Conservation (phyloP, 768 basidiomycete species). For the Mycena vitilis region DNA sequence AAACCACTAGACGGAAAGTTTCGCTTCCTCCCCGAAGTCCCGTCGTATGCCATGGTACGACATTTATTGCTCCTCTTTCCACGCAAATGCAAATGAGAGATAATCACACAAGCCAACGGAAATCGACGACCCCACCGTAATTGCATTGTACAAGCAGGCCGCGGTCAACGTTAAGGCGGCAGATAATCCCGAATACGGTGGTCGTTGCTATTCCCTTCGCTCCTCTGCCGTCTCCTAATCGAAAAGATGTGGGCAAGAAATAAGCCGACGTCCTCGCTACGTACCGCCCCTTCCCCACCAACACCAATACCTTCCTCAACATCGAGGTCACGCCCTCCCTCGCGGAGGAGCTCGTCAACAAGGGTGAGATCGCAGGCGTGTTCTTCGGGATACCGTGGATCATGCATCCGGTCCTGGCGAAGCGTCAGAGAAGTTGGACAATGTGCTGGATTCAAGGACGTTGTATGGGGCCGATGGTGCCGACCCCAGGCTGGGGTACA, state of each 20-base stretch:
- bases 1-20: neutral
- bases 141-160: neutral
- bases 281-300: conserved; percentile 39
- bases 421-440: conserved; percentile 40
- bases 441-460: conserved; percentile 34
- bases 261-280: conserved; percentile 43
- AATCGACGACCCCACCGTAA: neutral
- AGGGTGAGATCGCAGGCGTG: conserved; percentile 40
- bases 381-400: conserved; percentile 44
- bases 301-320: conserved; percentile 42
- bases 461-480: conserved; percentile 28
- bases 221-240: neutral
- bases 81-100: neutral
- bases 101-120: neutral
- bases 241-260: conserved; percentile 11
- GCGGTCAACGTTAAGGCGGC: neutral
- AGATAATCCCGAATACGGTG: neutral
- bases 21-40: neutral
- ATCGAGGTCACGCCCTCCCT: conserved; percentile 40
- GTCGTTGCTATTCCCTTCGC: neutral
- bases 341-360: conserved; percentile 38
- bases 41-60: neutral
- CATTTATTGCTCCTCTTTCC: neutral
- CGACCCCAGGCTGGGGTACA: neutral
- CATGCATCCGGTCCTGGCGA: conserved; percentile 43